A percentile compares a stretch with the other conserved stretches of the same genome.
These are phyloP conservation scores for Aspergillus glaucus DNA, from an alignment of 2,329 filamentous ascomycete genomes.

Conservation along the genomic window DNA sequence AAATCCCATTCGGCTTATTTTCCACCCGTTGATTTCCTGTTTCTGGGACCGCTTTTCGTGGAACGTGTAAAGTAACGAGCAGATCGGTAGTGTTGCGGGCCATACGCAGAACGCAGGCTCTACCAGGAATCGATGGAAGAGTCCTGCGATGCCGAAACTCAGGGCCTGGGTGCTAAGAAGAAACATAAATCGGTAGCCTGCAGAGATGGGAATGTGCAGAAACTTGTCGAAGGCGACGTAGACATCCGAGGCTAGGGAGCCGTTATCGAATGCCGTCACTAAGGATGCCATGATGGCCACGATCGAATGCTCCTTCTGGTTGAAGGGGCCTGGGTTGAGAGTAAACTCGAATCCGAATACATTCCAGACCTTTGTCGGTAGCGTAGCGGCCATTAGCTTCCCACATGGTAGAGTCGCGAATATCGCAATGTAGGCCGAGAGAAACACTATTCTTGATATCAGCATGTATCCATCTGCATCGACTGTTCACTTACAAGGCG, in stretches of 20 bases:
- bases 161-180: constrained; percentile 59
- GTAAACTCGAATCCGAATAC: constrained; percentile 3
- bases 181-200: constrained; percentile 22
- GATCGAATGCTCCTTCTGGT: constrained; percentile 8
- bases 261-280: constrained; percentile 7
- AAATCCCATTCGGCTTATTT: constrained; percentile 28
- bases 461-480: background rate
- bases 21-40: constrained; percentile 33
- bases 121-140: constrained; percentile 55
- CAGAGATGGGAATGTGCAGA: constrained; percentile 6
- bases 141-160: constrained; percentile 60
- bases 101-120: constrained; percentile 55
- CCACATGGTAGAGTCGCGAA: constrained; percentile 5
- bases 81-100: constrained; percentile 42
- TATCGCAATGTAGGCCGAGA: background rate
- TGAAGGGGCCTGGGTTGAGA: constrained; percentile 8
- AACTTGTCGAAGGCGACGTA: constrained; percentile 16
- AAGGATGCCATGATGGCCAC: constrained; percentile 10
- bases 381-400: constrained; percentile 1
- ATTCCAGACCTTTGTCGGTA: constrained; percentile 2
- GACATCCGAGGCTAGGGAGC: constrained; percentile 10
- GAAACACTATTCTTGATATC: background rate
- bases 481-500: constrained; percentile 3
- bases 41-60: constrained; percentile 35
- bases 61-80: constrained; percentile 19